Evolutionary conservation across 1,284 basidiomycete species (phyloP), one percentile per base, ranked within the genome.

Genomic region (Ustilago crameri): DNA sequence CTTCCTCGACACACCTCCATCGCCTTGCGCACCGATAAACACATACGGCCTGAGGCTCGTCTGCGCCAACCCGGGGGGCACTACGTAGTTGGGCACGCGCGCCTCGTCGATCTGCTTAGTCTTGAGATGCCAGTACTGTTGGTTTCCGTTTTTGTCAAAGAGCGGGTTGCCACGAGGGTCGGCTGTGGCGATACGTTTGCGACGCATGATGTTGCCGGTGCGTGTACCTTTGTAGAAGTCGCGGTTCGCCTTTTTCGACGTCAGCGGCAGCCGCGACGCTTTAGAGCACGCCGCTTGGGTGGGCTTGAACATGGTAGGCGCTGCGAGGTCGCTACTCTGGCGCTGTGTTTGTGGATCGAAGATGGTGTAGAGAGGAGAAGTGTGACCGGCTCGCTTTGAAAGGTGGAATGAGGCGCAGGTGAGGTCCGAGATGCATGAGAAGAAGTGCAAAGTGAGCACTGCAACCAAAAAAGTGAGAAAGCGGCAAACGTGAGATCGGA

Each of bases 221-320:
- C 81, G 62, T 14, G 81, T 83, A 26, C 81, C 81, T 55, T 83
- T 83, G 75, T 80, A 83, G 55, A 82, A 83, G 51, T 83, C 80
- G 45, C 76, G 78, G 56, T 83, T 83, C 10, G 66, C 81, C 50
- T 77, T 78, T 42, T 83, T 83, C 4, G 80, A 82, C 47, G 49
- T 81, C 48, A 83, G 72, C 27, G 81, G 80, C 37, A 83, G 62
- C 17, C 81, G 72, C 40, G 76, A 76, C 45, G 81, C 81, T 49
- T 83, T 83, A 53, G 75, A 78, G 55, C 54, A 70, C 8, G 71
- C 60, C 1, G 62, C 38, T 27, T 65, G 59, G 9, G 80, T 77
- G 17, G 80, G 68, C 18, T 75, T 75, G 65, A 82, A 72, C 73
- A 70, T 81, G 42, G 17, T 53, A 38, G 3, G n/a, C 20, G 12